Evolutionary conservation across 345 rosid genomes (phyloP), one percentile per base, ranked within the genome.

Genomic region (Bruguiera sexangula): DNA sequence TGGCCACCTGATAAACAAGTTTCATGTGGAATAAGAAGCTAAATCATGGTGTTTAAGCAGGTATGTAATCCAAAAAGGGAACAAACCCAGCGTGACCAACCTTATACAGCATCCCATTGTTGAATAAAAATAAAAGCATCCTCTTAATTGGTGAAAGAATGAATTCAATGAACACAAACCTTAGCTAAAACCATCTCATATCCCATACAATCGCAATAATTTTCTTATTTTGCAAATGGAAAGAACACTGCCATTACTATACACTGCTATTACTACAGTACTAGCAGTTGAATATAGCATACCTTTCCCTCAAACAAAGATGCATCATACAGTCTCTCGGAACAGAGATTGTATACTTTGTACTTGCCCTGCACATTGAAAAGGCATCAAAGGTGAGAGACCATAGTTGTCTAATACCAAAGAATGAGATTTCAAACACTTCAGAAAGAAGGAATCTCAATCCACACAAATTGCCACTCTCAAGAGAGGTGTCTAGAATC

Each of bases 251-350:
- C 0, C 15, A 39, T 9, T 55, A 55, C 29, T 55, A 55, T 32
- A 43, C 50, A 43, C 18, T 11, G 18, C 18, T 24, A 43, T 24
- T 56, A 56, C 30, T 24, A 56, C 18, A 21, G 60, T 27, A 56
- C 16, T 15, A 56, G 60, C 26, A 21, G 29, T 22, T 5, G 57
- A 39, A 39, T 16, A 57, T 27, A 68, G 55, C 82, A 65, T 70
- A 90, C 96, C 96, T 91, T 91, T 60, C 96, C 96, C 83, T 88
- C 96, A 79, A 91, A 84, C 52, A 91, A 73, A 8, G 97, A 91
- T 72, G 92, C 92, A 82, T 91, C 96, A 82, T 91, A 91, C 56
- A 91, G 81, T 81, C 95, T 87, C 88, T 91, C 97, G 22, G 87
- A 87, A 76, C 97, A 91, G 78, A 91, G 95, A 75, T 91, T 91